Evolutionary conservation across 2,329 filamentous ascomycete species (phyloP), one percentile per base, ranked within the genome.

Genomic region (Hymenotorrendiella dingleyae): DNA sequence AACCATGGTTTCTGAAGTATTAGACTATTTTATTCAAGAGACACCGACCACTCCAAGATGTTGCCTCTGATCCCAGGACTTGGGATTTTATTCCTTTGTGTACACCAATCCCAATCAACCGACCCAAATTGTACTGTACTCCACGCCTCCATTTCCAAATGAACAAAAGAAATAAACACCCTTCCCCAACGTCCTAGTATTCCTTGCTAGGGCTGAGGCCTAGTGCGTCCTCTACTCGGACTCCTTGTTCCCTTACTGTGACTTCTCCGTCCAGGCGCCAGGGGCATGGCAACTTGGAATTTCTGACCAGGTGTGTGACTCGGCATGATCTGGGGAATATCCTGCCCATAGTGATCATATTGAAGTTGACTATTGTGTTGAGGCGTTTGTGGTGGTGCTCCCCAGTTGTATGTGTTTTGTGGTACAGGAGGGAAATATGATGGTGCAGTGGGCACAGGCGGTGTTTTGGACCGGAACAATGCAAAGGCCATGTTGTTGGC

Each of bases 401-500:
- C 55, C 57, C 57, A 60, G 32, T 54, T 52, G 26, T 49, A 57
- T 30, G 51, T 45, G 19, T 46, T 44, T n/a, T 42, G 36, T 30
- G 52, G 34, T 28, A 48, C 45, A 36, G 42, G 53, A 7, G 45
- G 40, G 50, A 43, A 62, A 38, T 54, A 53, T 37, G 20, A 52
- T 39, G 23, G 41, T 43, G 60, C 52, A 41, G 64, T 57, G 45
- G 61, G 60, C 43, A 14, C 12, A 9, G 27, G 27, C 17, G 43
- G 32, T 32, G 36, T 43, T 47, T 59, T 60, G 12, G 54, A 51
- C 6, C 59, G 49, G 36, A 60, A 61, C 29, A 54, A 46, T 49
- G 61, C 63, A 52, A 64, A 77, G 45, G 56, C 67, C 9, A 76
- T 53, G 51, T 76, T 75, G 59, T 74, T 76, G 33, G 71, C 68